Evolutionary conservation across 73 alveolate species (phyloP).

Genomic region (Tetrahymena borealis): DNA sequence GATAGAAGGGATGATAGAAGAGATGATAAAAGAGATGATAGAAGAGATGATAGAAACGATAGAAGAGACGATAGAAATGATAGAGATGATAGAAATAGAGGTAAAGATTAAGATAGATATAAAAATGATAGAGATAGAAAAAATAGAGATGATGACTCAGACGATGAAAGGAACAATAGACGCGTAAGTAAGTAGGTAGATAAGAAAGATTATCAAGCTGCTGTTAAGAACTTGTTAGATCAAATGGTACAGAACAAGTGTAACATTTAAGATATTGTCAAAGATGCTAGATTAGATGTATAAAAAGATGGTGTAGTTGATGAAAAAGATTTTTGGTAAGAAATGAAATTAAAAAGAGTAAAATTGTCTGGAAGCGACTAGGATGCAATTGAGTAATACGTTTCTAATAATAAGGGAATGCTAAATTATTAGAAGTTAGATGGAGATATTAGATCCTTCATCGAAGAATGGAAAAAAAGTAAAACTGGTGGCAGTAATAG

Average conservation of each 20-base stretch:
- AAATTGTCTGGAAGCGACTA: not conserved
- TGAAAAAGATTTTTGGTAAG: not conserved
- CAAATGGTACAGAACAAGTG: not conserved
- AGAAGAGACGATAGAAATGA: not conserved
- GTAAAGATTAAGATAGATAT: not conserved
- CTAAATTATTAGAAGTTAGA: not conserved
- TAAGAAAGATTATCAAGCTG: not conserved
- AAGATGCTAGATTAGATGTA: not conserved
- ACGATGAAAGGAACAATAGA: not conserved
- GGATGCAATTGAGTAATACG: not conserved
- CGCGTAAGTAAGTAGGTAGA: not conserved
- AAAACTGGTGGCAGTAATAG: not conserved
- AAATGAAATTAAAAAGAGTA: not conserved
- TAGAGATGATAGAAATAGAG: not conserved
- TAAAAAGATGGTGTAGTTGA: not conserved
- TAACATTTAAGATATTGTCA: not conserved
- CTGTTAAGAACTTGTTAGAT: not conserved
- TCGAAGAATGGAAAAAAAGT: not conserved
- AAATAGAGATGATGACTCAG: not conserved
- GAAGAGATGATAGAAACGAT: not conserved
- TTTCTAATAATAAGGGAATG: not conserved
- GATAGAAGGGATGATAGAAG: not conserved
- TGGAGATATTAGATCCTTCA: not conserved
- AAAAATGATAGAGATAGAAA: not conserved
- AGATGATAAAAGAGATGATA: not conserved